Base-by-base conservation (phyloP, 495 filamentous ascomycete species). In the Aspergillus incahuasiensis region DNA sequence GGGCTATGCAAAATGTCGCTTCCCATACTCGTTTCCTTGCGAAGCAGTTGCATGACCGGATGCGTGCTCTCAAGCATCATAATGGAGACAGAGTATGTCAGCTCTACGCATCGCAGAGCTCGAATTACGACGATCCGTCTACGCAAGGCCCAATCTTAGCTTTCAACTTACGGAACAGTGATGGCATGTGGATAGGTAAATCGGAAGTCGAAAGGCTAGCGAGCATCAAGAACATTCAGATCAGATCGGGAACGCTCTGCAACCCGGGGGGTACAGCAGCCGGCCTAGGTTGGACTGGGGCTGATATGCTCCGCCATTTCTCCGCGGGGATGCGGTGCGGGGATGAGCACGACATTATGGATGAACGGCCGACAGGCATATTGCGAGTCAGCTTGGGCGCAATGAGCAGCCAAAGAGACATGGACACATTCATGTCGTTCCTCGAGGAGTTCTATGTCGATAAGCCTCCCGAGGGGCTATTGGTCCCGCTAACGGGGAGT, bases 321-420 rank as follows among this genome's bases (percentile, higher is more conserved):
- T 87, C 83, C 1, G 81, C 86, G 2, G 92, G 92, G 0, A 81
- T 91, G 62, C 79, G 89, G 15, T 92, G 89, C 61, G 89, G 87
- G 15, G 79, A 86, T 52, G 89, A 90, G 15, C 82, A 89, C 52
- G 92, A 96, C 50, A 79, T 94, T 43, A 81, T 95, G 55, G 76
- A 80, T 20, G 91, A 90, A 5, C 91, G 89, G 49, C 91, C 91
- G 7, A 96, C 91, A 0, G 92, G 92, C 0, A 81, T 95, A n/a
- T 79, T 96, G 41, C 78, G 92, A 40, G 82, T 83, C 28, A 96
- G 92, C 61, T 71, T 96, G 1, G 92, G 92, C 5, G 89, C 91
- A 0, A 92, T 94, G 88, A 95, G 87, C 58, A 92, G 83, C 28
- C 65, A 84, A 30, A 75, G 71, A n/a, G 92, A 97, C 62, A 80